Evolutionary conservation across 306 rosid genomes (phyloP), one percentile per base, ranked within the genome.

Genomic region (Cucurbita maxima): DNA sequence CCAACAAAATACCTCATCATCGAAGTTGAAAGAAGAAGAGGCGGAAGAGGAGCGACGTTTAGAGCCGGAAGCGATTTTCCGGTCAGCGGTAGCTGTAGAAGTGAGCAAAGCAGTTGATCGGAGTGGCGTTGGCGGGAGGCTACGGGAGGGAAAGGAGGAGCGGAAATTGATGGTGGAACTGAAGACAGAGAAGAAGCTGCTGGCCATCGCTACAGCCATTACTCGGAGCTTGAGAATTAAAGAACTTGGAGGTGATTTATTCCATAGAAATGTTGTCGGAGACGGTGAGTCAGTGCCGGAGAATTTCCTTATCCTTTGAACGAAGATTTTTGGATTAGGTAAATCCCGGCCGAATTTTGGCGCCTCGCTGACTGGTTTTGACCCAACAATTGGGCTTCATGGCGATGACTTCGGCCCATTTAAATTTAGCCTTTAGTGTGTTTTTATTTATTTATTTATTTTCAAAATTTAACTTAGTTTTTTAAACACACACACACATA

Each of bases 201-300:
- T 86, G n/a, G 87, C 81, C 20, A 89, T 76, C 76, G 91, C 85
- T 66, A 79, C 86, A 16, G 90, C 96, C 97, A 92, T 89, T 84
- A 58, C 8, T 47, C 71, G 52, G 52, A 59, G 62, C 59, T 70
- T 15, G 19, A 4, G 74, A 70, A 36, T 36, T 50, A 58, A 50
- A 40, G 56, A 63, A 37, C 41, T 30, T 1, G 30, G 18, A 11
- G 64, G 2, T 30, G 64, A 30, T 20, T n/a, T 61, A 41, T n/a
- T 18, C 22, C 53, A 66, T 66, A 43, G 5, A 5, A 43, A 41
- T 66, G 18, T 13, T 37, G 72, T 44, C 72, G 72, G 73, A 22
- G 38, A 67, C 37, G 55, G 37, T 67, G 73, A 14, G 6, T 69
- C 41, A 19, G 73, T 47, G 58, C 73, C 55, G 56, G 73, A 69